Conservation (phyloP, 2,329 filamentous ascomycete genomes). For the Gremmenia infestans region DNA sequence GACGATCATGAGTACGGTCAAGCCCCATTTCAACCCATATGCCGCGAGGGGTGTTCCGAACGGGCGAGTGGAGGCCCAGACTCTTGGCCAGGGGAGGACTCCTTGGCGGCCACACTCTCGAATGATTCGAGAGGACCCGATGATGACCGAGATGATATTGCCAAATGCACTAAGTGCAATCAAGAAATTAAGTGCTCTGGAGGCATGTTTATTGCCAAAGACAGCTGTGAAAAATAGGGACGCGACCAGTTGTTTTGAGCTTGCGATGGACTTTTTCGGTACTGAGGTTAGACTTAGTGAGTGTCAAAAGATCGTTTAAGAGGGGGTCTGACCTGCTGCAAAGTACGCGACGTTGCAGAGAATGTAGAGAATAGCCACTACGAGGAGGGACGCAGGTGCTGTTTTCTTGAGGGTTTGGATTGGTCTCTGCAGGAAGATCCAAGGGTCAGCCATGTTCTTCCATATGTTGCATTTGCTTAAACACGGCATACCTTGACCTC, state of each 20-base stretch:
- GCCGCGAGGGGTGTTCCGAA: constrained; percentile 60
- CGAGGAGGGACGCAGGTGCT: constrained; percentile 44
- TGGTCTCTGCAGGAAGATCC: constrained; percentile 40
- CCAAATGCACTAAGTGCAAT: constrained; percentile 54
- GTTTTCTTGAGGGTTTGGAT: constrained; percentile 48
- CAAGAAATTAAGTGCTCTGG: constrained; percentile 51
- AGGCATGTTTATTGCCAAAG: constrained; percentile 46
- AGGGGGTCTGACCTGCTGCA: constrained; percentile 38
- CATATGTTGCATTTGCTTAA: neutral
- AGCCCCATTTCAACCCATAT: constrained; percentile 50
- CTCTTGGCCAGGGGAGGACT: constrained; percentile 52
- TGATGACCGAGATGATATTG: constrained; percentile 51
- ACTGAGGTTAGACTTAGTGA: constrained; percentile 30
- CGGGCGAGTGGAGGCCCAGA: constrained; percentile 59
- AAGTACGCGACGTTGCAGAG: constrained; percentile 59
- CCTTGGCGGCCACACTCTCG: constrained; percentile 55
- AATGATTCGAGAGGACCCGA: constrained; percentile 51
- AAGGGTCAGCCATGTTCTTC: neutral
- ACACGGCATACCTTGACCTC: constrained; percentile 44
- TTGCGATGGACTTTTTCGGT: constrained; percentile 47
- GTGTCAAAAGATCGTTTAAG: neutral
- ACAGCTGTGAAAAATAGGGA: constrained; percentile 45
- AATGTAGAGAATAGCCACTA: constrained; percentile 52
- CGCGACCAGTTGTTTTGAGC: constrained; percentile 42
- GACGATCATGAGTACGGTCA: constrained; percentile 56